Evolutionary conservation across 2,329 filamentous ascomycete genomes (phyloP), one percentile per base, ranked within the genome.

Genomic region (Anisogramma anomala): DNA sequence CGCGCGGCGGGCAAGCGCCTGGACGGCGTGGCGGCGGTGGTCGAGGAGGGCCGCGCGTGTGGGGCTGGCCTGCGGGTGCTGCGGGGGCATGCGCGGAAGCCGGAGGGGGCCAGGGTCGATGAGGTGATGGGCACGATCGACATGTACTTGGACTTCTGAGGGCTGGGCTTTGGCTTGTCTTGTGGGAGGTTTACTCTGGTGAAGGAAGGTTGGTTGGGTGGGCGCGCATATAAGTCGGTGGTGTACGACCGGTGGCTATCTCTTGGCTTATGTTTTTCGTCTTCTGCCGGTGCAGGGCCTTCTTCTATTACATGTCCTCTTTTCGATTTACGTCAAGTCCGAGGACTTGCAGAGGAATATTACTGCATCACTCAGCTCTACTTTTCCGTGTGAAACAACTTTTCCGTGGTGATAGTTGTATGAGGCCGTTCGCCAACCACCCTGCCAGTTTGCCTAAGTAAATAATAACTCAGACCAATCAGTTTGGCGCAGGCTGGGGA

Each of bases 1-100:
- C 59, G 62, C 40, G 69, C 74, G 60, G 74, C 75, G 6, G 72
- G 69, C 45, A 72, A 72, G 56, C 73, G 69, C 52, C 66, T 81
- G 36, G 72, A 77, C 22, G 72, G 71, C 18, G 71, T 81, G 6
- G 67, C 76, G 22, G 68, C 68, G 28, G 66, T 81, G 25, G 63
- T 82, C 37, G 75, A 82, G 56, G 79, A 82, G 56, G 78, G 77
- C 1, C 65, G 77, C 35, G 59, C 62, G 37, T 69, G 67, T 53
- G 74, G 72, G 33, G 69, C 75, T 3, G 76, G 69, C 8, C 80
- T 74, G 62, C 66, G 78, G 43, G 67, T 74, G 63, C 59, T 82
- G 47, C 74, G 65, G 46, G 79, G 79, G 6, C 80, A 76, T 56
- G 72, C 77, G 17, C 68, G 69, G 56, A 83, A 83, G 67, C 76